Evolutionary conservation across 2,329 filamentous ascomycete genomes (phyloP).

Genomic region (Cercospora zeina): DNA sequence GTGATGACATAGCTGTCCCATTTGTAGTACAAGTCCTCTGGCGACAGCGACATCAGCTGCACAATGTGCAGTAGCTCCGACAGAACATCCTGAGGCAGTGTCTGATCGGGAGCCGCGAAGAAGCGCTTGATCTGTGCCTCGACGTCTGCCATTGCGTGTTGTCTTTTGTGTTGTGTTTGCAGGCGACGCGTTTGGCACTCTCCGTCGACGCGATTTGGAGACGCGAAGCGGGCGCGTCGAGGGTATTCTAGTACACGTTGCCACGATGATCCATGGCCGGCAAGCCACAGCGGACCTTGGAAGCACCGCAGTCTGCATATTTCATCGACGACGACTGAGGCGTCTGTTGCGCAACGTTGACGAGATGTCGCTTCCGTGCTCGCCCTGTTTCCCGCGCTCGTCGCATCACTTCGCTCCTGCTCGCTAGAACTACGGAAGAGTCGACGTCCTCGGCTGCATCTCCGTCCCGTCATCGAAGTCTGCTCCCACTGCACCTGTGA

Average conservation of each 20-base stretch:
- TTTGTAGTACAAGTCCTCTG: constrained; percentile 93
- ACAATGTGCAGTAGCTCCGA: constrained; percentile 82
- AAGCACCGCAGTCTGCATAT: no score
- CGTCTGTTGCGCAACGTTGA: no score
- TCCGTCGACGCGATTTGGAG: background rate
- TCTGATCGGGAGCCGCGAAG: constrained; percentile 54
- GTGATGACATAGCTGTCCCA: constrained; percentile 98
- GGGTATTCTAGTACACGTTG: no score
- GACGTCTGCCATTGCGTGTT: constrained; percentile 50
- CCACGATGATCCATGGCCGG: no score
- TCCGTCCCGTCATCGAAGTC: background rate
- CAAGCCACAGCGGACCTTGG: no score
- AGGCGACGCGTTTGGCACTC: background rate
- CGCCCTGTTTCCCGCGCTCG: no score
- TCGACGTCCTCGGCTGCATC: background rate
- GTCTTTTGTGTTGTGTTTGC: background rate
- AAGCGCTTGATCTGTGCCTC: constrained; percentile 57
- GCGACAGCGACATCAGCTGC: constrained; percentile 74
- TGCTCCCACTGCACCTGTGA: background rate
- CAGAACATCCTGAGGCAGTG: constrained; percentile 74
- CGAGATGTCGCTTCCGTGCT: no score
- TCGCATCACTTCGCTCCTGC: background rate
- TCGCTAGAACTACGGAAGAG: background rate
- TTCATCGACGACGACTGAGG: no score
- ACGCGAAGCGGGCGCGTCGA: constrained; percentile 9